Percentiles rank a stretch among this genome's conserved stretches.
These are phyloP conservation scores for Chaetomium olivaceum DNA, from an alignment of 2,329 filamentous ascomycete genomes.

Conservation along the genomic window DNA sequence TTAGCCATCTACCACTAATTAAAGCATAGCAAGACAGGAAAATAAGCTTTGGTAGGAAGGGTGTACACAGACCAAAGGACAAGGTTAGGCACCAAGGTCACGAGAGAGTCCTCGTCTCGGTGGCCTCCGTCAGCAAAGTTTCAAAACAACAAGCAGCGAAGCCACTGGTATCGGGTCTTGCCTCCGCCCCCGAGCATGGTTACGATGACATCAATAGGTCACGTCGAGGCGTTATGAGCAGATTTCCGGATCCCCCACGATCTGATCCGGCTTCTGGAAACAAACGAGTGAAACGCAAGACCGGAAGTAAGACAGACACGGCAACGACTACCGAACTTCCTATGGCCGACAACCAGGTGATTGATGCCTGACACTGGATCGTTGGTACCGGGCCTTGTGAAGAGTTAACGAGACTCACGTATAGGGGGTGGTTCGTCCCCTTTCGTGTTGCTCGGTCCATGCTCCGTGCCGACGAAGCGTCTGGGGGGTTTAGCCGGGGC, in stretches of 20 bases:
- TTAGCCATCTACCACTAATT: too few species aligned
- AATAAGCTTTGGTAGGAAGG: not conserved
- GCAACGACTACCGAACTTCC: conserved; percentile 12
- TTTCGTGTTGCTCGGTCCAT: conserved; percentile 11
- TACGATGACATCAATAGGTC: not conserved
- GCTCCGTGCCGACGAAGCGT: conserved; percentile 16
- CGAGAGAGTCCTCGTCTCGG: not conserved
- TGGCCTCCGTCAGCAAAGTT: not conserved
- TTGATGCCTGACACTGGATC: not conserved
- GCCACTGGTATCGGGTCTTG: not conserved
- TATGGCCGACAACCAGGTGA: not conserved
- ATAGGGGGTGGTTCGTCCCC: conserved; percentile 13
- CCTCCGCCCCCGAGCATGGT: not conserved
- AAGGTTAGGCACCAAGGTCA: not conserved
- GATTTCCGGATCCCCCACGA: conserved; percentile 1
- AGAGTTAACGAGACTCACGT: not conserved
- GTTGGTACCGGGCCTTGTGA: not conserved
- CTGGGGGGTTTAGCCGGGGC: conserved; percentile 24
- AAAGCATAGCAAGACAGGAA: too few species aligned
- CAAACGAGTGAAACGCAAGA: conserved; percentile 5
- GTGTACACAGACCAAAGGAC: not conserved
- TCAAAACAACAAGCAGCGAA: not conserved
- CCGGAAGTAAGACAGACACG: conserved; percentile 2
- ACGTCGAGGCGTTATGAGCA: conserved; percentile 3
- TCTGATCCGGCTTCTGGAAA: conserved; percentile 1